Base-by-base conservation (phyloP, 1,139 yeast genomes). In the Zygoascus meyerae region DNA sequence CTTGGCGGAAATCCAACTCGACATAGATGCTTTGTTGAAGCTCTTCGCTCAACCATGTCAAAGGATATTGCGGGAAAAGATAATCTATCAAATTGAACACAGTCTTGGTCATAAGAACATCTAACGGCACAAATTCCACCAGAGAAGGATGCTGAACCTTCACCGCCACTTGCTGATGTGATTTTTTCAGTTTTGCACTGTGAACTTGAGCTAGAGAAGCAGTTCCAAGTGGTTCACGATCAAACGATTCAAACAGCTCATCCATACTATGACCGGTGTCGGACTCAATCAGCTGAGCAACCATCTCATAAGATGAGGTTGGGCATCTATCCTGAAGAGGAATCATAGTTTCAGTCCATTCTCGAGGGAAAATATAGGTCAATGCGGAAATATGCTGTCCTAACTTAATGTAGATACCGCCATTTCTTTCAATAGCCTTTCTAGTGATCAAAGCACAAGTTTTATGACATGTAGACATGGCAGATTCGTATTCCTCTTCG, bases 161-260 rank as follows among this genome's bases (percentile, higher is more conserved):
- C 18, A 92, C 95, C 0, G 98, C 98, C 1, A 90, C 97, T 57
- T 74, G 77, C 55, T 82, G 77, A 1, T 87, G 89, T 3, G 72
- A 75, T 2, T 65, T 68, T 49, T 70, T 75, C 48, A 90, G 65
- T 1, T 66, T 75, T 0, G 95, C 99, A 38, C 73, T 70, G 65
- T 92, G 98, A 8, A 92, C 99, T 61, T 92, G 99, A 0, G 98
- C 98, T 55, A 92, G 72, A 1, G 96, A 86, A 0, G 98, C 98
- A 11, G 89, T 95, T 1, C 98, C 99, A 38, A 92, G 79, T 0
- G 99, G 98, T 12, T 65, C 68, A 0, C 77, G 75, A 53, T 83
- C 78, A 62, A 92, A 86, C 30, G 75, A 78, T 10, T 70, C 64
- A 62, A 92, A 92, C 36, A 80, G 55, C 1, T 85, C 94, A n/a